Base-by-base conservation (phyloP, 83 land plant species). In the Thuja plicata region DNA sequence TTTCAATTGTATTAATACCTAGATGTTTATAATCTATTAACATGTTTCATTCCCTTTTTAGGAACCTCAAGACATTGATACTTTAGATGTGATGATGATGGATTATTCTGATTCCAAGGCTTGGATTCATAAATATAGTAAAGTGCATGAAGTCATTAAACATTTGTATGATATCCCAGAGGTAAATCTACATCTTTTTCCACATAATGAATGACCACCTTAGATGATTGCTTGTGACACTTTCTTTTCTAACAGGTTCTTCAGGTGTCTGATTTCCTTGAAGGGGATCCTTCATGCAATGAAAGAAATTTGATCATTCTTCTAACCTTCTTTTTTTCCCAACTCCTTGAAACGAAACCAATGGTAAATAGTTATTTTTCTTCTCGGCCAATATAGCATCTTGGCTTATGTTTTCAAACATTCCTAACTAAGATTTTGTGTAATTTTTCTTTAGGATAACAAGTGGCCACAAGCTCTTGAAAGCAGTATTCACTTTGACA, bases 291-390 rank as follows among this genome's bases (percentile, higher is more conserved):
- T 41, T 91, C 91, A 30, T 88, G 88, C 46, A 92, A 93, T 92
- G 97, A 94, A 76, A 89, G 91, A 40, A 94, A 91, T 86, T 91
- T 95, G 73, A 89, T 94, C 50, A 91, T 97, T 89, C 85, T 93
- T 50, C 84, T 95, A 78, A 92, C 93, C 13, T 94, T 95, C 87
- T 90, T 97, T 32, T 88, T 91, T 87, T 57, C 91, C 17, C 91
- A 90, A 55, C 88, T 97, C 66, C 81, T 97, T 85, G 91, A 90
- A 21, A 91, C 89, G 82, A 91, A 90, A 50, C 92, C 92, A 9
- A 73, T 87, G 97, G 98, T 94, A 93, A 79, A 40, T 0, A 17
- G 19, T 9, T 16, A 5, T 46, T 17, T 24, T 15, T 81, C 35
- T 87, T 43, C 24, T 89, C 70, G 12, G 81, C 45, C 6, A 41